Evolutionary conservation across 2,329 filamentous ascomycete genomes (phyloP), one percentile per base, ranked within the genome.

Genomic region (Venturiaceae sp.): DNA sequence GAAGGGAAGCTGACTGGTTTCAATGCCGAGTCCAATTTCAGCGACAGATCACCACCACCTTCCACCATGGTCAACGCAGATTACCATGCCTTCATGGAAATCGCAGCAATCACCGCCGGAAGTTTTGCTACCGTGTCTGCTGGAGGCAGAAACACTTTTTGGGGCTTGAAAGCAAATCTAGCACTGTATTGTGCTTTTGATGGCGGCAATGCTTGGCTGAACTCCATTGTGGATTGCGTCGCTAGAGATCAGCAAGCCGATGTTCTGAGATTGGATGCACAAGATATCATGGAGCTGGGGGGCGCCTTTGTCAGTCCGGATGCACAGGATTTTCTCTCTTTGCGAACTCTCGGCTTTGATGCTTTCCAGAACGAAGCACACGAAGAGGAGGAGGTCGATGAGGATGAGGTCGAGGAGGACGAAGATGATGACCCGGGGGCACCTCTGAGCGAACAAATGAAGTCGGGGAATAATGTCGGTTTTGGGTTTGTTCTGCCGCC

Each of bases 281-380:
- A 85, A 62, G 85, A 87, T 65, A 73, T 95, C 57, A 86, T 86
- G 3, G 79, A 85, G 54, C 74, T 94, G 28, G 78, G 86, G 0
- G 86, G 85, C 2, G 78, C 83, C 46, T 90, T 91, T 64, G 71
- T 92, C 9, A 86, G 85, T 4, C 83, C 88, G 65, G 77, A 80
- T 61, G 61, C 74, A n/a, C 74, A 63, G 73, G 81, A 50, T 76
- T 83, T 37, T 77, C 67, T 71, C 13, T 65, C 74, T 57, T 64
- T 80, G 63, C 67, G 76, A 61, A 68, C 77, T 60, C 68, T 82
- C 58, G 79, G 78, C 1, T 84, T 83, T 62, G 81, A 84, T 58
- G 77, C 81, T 14, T 80, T 11, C 19, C 44, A 81, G 58, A 68
- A 55, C 3, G 19, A 59, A 62, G 64, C 78, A 11, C 77, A 79